Evolutionary conservation across 2,329 filamentous ascomycete species (phyloP).

Genomic region (Microascus cirrosus): DNA sequence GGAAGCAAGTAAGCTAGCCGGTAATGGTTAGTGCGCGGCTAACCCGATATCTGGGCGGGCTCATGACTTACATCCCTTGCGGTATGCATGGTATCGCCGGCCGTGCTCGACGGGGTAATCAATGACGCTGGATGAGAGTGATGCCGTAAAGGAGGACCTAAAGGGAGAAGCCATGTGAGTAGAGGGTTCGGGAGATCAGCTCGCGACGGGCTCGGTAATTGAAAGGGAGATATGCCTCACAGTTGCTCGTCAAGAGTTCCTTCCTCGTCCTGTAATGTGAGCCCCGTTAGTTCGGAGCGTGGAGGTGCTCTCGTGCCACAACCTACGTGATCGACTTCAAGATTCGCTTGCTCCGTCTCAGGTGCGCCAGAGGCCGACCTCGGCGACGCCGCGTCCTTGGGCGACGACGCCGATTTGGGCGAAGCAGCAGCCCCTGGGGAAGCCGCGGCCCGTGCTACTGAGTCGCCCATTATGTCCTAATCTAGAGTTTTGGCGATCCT

Average conservation of each 20-base stretch:
- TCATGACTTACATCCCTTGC: constrained; percentile 15
- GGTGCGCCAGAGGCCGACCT: neutral
- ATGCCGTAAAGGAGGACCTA: neutral
- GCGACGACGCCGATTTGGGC: neutral
- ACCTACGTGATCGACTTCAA: neutral
- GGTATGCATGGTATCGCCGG: constrained; percentile 24
- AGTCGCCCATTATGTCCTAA: too few species aligned
- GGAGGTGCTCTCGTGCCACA: neutral
- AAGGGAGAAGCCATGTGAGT: neutral
- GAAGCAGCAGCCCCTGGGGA: neutral
- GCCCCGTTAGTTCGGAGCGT: neutral
- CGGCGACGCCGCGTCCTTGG: neutral
- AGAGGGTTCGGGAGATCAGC: neutral
- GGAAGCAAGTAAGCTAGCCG: neutral
- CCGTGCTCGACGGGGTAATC: constrained; percentile 26
- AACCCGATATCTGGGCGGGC: neutral
- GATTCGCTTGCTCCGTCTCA: neutral
- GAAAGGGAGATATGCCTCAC: neutral
- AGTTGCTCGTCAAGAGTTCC: neutral
- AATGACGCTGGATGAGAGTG: constrained; percentile 20
- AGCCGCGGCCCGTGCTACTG: too few species aligned
- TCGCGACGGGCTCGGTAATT: neutral
- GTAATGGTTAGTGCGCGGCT: neutral
- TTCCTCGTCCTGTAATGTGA: neutral
- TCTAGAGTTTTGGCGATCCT: too few species aligned